Evolutionary conservation across 2,329 filamentous ascomycete genomes (phyloP), one percentile per base, ranked within the genome.

Genomic region (Acarospora socialis): DNA sequence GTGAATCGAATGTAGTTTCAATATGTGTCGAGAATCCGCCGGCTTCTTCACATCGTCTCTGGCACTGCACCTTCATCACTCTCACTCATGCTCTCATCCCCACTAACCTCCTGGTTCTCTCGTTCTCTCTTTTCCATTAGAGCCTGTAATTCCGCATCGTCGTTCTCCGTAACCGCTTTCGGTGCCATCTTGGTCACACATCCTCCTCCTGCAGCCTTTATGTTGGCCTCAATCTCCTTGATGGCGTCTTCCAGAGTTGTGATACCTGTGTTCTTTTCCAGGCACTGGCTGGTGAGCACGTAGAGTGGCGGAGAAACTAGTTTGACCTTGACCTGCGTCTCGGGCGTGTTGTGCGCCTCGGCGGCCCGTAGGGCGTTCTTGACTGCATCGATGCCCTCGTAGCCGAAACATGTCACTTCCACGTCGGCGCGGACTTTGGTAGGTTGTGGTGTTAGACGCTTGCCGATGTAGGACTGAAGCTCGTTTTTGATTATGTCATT

Each of bases 71-170:
- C 84, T 55, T 94, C 90, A 52, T 95, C 90, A 54, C 83, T 93
- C 60, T 92, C 87, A 53, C 82, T 92, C 57, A 83, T 70, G 56
- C 86, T 90, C 68, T 98, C 90, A 55, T 98, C 92, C 51, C 90
- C 90, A 57, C 84, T 93, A 52, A 98, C 83, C 58, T 98, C 83
- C 55, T 83, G 81, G 61, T 98, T 98, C 71, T 95, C 87, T 44
- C 83, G 78, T 67, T 93, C 90, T 45, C 81, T 77, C 77, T 95
- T 94, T 70, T 95, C 90, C 90, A 98, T 98, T 43, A 98, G 71
- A 32, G 87, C 90, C 58, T 94, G 84, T 44, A 98, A 68, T 60
- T 94, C 86, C 16, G 87, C 90, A 52, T 98, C 90, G 50, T 98
- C 92, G 57, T 84, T 92, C 69, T 95, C 92, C 2, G 90, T 98